A percentile compares a stretch with the other conserved stretches of the same genome.
Evolutionary conservation across 2,329 filamentous ascomycete species (phyloP).

Genomic region (Aspergillus calidoustus): DNA sequence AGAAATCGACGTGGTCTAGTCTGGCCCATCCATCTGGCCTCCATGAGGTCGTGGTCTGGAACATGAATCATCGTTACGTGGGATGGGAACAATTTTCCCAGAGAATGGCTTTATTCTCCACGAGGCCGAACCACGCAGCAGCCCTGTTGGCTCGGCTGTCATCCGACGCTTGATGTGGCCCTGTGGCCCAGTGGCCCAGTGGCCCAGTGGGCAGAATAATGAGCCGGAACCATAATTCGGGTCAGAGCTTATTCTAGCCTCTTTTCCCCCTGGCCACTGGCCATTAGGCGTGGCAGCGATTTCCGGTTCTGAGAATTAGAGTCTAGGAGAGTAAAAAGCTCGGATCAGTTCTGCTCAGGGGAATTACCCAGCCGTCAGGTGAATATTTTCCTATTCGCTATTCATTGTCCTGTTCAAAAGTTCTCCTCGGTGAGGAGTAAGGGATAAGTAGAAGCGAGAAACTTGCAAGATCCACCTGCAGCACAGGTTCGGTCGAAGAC

Average conservation of each 20-base stretch:
- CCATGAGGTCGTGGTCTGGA: background rate
- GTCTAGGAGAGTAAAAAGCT: background rate
- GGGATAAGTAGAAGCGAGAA: background rate
- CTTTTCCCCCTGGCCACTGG: background rate
- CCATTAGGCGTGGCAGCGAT: background rate
- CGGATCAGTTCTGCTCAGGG: background rate
- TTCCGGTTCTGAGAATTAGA: background rate
- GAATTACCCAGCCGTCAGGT: background rate
- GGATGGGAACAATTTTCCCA: background rate
- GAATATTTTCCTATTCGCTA: background rate
- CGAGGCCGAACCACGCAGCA: background rate
- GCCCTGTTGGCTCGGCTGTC: background rate
- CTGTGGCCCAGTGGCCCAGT: background rate
- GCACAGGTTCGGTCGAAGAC: background rate
- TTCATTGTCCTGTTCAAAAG: background rate
- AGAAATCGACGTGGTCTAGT: background rate
- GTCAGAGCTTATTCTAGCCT: slow-evolving; percentile 16
- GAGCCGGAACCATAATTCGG: slow-evolving; percentile 16
- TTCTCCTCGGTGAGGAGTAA: background rate
- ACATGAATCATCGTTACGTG: background rate
- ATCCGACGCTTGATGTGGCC: background rate
- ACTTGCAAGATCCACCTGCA: background rate
- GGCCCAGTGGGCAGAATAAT: background rate
- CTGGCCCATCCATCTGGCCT: background rate
- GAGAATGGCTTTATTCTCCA: background rate